Evolutionary conservation across 2,329 filamentous ascomycete genomes (phyloP).

Genomic region (Aspergillus proliferans): DNA sequence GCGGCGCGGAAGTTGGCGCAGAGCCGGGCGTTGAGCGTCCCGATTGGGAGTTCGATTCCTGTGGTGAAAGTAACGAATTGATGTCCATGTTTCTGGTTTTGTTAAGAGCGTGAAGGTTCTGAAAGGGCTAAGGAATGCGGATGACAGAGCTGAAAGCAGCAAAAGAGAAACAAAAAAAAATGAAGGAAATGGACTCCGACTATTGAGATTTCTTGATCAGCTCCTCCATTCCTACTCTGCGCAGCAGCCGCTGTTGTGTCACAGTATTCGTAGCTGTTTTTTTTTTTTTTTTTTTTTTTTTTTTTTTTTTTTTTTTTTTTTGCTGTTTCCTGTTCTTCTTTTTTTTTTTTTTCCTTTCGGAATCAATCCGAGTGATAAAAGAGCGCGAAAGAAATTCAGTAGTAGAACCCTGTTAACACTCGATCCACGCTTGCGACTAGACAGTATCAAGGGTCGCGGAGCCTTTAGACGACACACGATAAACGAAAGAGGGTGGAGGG

Average conservation of each 20-base stretch:
- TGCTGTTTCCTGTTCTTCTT: neutral
- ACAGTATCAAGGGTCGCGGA: neutral
- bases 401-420: too few species aligned
- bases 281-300: neutral
- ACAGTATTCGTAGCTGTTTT: conserved; percentile 5
- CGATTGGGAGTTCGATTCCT: conserved; percentile 35
- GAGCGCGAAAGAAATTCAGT: neutral
- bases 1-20: conserved; percentile 18
- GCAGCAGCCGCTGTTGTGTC: conserved; percentile 18
- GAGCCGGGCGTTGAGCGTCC: conserved; percentile 26
- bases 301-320: neutral
- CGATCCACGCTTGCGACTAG: too few species aligned
- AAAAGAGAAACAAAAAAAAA: conserved; percentile 3
- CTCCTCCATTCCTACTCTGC: conserved; percentile 32
- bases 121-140: conserved; percentile 1
- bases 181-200: neutral
- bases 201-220: conserved; percentile 15
- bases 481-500: neutral
- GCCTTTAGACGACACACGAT: neutral
- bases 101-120: neutral
- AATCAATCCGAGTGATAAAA: neutral
- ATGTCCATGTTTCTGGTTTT: conserved; percentile 36
- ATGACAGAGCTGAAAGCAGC: neutral
- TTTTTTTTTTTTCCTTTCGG: neutral
- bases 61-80: conserved; percentile 41